Conservation (phyloP, 2,329 filamentous ascomycete genomes). For the Pseudocercospora eumusae region DNA sequence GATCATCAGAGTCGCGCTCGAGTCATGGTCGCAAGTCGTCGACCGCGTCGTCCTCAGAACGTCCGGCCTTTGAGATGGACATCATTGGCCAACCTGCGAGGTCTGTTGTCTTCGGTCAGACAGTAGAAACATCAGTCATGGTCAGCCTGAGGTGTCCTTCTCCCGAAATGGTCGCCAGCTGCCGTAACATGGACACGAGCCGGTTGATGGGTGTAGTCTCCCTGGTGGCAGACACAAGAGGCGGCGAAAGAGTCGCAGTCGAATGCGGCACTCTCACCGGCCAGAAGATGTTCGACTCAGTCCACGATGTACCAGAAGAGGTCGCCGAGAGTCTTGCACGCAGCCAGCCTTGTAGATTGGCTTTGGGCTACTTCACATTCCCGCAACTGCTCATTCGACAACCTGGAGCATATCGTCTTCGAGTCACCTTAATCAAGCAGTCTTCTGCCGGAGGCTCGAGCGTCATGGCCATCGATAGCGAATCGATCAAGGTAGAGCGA, state of each 20-base stretch:
- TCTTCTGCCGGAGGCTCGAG: slow-evolving; percentile 27
- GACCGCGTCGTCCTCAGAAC: slow-evolving; percentile 20
- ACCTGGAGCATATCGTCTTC: slow-evolving; percentile 36
- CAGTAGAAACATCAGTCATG: slow-evolving; percentile 37
- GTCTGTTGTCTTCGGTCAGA: slow-evolving; percentile 32
- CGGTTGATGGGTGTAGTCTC: slow-evolving; percentile 36
- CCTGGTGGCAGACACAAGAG: slow-evolving; percentile 34
- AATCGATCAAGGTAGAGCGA: slow-evolving; percentile 37
- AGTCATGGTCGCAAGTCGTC: slow-evolving; percentile 31
- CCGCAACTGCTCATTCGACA: slow-evolving; percentile 38
- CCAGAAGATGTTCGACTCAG: slow-evolving; percentile 39
- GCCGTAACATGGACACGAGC: slow-evolving; percentile 34
- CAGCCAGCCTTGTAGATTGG: slow-evolving; percentile 34
- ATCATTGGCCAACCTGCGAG: slow-evolving; percentile 37
- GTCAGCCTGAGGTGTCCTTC: slow-evolving; percentile 34
- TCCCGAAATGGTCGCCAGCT: slow-evolving; percentile 27
- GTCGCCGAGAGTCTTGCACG: slow-evolving; percentile 32
- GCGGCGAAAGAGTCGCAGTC: slow-evolving; percentile 33
- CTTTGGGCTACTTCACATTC: slow-evolving; percentile 39
- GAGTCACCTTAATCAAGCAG: slow-evolving; percentile 38
- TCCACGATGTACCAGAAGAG: slow-evolving; percentile 34
- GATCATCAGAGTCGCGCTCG: slow-evolving; percentile 34
- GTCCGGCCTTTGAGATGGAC: slow-evolving; percentile 37
- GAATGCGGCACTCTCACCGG: slow-evolving; percentile 37
- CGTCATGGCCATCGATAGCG: slow-evolving; percentile 36